Evolutionary conservation across 768 basidiomycete genomes (phyloP).

Genomic region (Macrolepiota fuliginosa): DNA sequence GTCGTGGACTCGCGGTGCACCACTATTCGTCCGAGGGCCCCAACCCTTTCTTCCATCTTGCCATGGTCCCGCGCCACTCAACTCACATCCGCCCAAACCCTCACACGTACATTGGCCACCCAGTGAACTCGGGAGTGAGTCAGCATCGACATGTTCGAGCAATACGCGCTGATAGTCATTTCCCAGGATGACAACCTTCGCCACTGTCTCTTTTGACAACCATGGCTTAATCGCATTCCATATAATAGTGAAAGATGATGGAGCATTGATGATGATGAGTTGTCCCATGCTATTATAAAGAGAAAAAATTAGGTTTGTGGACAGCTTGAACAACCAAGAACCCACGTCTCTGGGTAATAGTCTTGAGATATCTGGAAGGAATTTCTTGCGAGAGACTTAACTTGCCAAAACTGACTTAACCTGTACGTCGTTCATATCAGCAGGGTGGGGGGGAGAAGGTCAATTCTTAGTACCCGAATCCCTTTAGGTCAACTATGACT

Average conservation of each 20-base stretch:
- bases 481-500: constrained; percentile 69
- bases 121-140: constrained; percentile 56
- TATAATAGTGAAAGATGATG: constrained; percentile 68
- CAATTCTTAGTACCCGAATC: constrained; percentile 49
- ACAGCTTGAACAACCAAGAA: not conserved
- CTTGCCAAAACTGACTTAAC: constrained; percentile 71
- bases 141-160: constrained; percentile 57
- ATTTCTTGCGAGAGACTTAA: constrained; percentile 57
- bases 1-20: too few species aligned
- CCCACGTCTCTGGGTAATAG: constrained; percentile 73
- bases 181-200: constrained; percentile 67
- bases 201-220: constrained; percentile 70
- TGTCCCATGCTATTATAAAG: constrained; percentile 59
- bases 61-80: constrained; percentile 72
- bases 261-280: constrained; percentile 69
- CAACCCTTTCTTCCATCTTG: constrained; percentile 54
- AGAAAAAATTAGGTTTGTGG: constrained; percentile 5
- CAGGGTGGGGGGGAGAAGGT: constrained; percentile 15
- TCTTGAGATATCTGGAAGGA: constrained; percentile 78
- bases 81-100: constrained; percentile 52
- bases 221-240: constrained; percentile 70
- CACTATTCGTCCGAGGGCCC: constrained; percentile 34
- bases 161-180: constrained; percentile 55
- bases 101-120: constrained; percentile 69
- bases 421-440: constrained; percentile 29